phyloP scores from a whole-genome alignment of 768 basidiomycete genomes.

The Termitomyces sp. region DNA sequence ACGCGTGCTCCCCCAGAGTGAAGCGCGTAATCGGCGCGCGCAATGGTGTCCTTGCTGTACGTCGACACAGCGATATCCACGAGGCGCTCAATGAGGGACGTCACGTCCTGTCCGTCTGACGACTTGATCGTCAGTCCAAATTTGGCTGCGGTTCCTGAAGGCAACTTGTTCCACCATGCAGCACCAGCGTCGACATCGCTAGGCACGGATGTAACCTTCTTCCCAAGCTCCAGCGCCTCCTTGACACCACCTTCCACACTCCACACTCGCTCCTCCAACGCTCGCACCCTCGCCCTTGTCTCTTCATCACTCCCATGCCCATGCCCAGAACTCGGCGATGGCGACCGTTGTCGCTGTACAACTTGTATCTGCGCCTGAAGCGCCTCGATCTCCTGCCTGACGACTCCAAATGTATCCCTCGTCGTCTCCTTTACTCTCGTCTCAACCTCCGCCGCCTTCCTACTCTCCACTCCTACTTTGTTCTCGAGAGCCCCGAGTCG shows the following conservation, averaged over 20 bases:
- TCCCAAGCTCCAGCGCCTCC: constrained; percentile 67
- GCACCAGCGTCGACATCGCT: constrained; percentile 28
- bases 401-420: constrained; percentile 36
- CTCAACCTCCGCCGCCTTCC: constrained; percentile 48
- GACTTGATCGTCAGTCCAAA: constrained; percentile 61
- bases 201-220: constrained; percentile 32
- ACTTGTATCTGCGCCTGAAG: constrained; percentile 38
- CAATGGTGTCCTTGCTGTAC: constrained; percentile 71
- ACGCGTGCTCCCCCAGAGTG: constrained; percentile 77
- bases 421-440: constrained; percentile 38
- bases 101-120: constrained; percentile 66
- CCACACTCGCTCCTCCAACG: constrained; percentile 59
- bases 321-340: constrained; percentile 9
- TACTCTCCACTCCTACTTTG: constrained; percentile 31
- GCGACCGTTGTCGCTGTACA: constrained; percentile 18
- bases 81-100: constrained; percentile 63
- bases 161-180: constrained; percentile 73
- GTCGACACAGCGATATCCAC: constrained; percentile 71
- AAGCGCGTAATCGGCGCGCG: constrained; percentile 79
- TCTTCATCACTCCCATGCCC: constrained; percentile 42
- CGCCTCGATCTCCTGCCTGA: constrained; percentile 52
- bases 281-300: constrained; percentile 44
- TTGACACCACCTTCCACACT: constrained; percentile 57
- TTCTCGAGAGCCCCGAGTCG: constrained; percentile 54
- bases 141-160: constrained; percentile 33